phyloP scores from a whole-genome alignment of 140 eudicot genomes.

The Stevia rebaudiana region DNA sequence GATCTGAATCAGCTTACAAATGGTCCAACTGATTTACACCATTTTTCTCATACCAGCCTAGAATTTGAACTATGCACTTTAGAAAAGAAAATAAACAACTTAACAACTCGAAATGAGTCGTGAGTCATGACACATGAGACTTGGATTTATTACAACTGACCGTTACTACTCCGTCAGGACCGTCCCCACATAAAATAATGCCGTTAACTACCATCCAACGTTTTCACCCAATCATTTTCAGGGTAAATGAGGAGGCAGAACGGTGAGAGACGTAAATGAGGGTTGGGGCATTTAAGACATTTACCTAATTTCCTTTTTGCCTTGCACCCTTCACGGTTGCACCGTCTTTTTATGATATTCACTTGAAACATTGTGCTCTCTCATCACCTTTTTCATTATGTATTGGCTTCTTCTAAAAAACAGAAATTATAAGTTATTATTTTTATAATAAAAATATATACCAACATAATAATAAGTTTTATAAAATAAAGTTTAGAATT shows the following conservation, averaged over 20 bases:
- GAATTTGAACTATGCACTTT: too few species aligned
- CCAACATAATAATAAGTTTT: not conserved
- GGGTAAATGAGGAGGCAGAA: constrained; percentile 6
- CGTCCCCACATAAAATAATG: constrained; percentile 15
- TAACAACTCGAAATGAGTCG: too few species aligned
- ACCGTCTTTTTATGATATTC: constrained; percentile 32
- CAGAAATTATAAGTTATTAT: not conserved
- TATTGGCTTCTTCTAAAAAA: constrained; percentile 16
- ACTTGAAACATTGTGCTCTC: constrained; percentile 18
- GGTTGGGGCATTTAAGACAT: constrained; percentile 31
- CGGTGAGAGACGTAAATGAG: constrained; percentile 22
- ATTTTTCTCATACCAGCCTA: too few species aligned
- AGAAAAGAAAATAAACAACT: too few species aligned
- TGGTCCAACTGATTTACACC: too few species aligned
- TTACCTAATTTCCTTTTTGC: constrained; percentile 23
- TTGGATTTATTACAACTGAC: not conserved
- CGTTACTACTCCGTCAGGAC: constrained; percentile 5
- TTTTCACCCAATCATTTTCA: constrained; percentile 16
- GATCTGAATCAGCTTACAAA: too few species aligned
- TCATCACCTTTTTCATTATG: constrained; percentile 13
- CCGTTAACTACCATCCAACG: constrained; percentile 26
- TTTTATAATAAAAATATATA: not conserved
- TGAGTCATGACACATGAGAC: too few species aligned
- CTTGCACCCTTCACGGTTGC: constrained; percentile 33
- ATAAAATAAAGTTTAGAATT: not conserved